Base-by-base conservation (phyloP, 495 filamentous ascomycete species). In the Hypoxylon lenormandii region DNA sequence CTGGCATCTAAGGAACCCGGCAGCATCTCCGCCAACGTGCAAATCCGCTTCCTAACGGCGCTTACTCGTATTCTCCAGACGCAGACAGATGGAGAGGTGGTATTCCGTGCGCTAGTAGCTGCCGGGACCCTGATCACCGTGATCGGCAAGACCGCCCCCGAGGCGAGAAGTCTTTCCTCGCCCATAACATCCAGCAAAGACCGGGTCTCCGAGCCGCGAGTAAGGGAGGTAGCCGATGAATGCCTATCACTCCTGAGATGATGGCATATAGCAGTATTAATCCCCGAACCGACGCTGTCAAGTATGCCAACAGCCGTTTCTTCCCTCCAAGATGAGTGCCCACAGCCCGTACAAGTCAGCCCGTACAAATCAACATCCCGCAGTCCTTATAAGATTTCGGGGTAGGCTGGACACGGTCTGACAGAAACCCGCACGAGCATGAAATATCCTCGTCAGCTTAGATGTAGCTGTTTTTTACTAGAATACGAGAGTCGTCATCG, bases 91-190 rank as follows among this genome's bases (percentile, higher is more conserved):
- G 86, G 88, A 0, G 96, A 99, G 76, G 90, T 90, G 7, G 79
- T 93, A 22, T 98, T 92, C 78, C 84, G 96, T 42, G 88, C 88
- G 5, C 83, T 97, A 11, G 93, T 97, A 16, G 92, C 91, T 1
- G 72, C 90, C 0, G 96, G 96, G 0, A 98, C 94, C 26, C 73
- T 97, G 22, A 74, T 92, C 15, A 79, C 78, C 5, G 76, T 87
- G 3, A 84, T 80, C 47, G 80, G 76, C 8, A 86, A 84, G 52
- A 80, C 79, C 30, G 54, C 69, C 1, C 72, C 81, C 4, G 68
- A 79, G 47, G 80, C 78, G 15, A 75, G 69, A 59, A 74, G 85
- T n/a, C 28, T 76, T 21, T 49, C 60, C 0, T 70, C 72, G 22
- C 37, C 68, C 21, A 76, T 76, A 62, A 37, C 54, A 12, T 59